A percentile compares a stretch with the other conserved stretches of the same genome.
phyloP scores from a whole-genome alignment of 495 filamentous ascomycete genomes.

The Ramalina intermedia region DNA sequence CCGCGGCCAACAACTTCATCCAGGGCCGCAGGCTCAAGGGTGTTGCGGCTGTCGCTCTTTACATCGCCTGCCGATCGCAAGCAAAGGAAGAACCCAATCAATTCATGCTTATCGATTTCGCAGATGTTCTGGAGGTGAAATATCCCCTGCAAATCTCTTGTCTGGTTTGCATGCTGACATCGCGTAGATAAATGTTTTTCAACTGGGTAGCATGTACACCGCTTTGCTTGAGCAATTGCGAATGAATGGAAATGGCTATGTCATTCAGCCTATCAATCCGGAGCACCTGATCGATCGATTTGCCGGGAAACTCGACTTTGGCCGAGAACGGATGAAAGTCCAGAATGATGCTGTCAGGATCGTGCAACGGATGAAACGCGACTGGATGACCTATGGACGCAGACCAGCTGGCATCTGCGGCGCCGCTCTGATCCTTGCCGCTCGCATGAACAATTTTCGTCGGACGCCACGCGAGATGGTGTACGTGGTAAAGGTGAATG shows the following conservation, averaged over 20 bases:
- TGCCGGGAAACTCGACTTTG: slow-evolving; percentile 79
- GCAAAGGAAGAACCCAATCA: slow-evolving; percentile 43
- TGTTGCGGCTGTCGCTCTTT: slow-evolving; percentile 75
- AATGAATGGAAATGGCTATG: slow-evolving; percentile 32
- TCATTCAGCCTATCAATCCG: slow-evolving; percentile 50
- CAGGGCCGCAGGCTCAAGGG: slow-evolving; percentile 75
- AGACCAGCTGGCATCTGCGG: slow-evolving; percentile 89
- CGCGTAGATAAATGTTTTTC: slow-evolving; percentile 70
- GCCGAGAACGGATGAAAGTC: slow-evolving; percentile 56
- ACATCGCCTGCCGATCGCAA: slow-evolving; percentile 61
- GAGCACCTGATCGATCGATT: slow-evolving; percentile 84
- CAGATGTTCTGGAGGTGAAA: slow-evolving; percentile 54
- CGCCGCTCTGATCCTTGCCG: slow-evolving; percentile 83
- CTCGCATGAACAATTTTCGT: slow-evolving; percentile 93
- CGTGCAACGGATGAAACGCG: slow-evolving; percentile 79
- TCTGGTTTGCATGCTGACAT: slow-evolving; percentile 10
- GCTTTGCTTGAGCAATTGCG: slow-evolving; percentile 53
- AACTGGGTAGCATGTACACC: slow-evolving; percentile 73
- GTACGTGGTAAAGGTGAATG: slow-evolving; percentile 89
- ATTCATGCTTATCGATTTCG: slow-evolving; percentile 85
- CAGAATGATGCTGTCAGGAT: slow-evolving; percentile 75
- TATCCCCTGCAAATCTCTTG: neutral
- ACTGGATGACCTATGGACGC: slow-evolving; percentile 91
- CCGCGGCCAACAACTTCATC: slow-evolving; percentile 64
- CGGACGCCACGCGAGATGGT: slow-evolving; percentile 85